Percentiles rank a stretch among this genome's conserved stretches.
These are phyloP conservation scores for Coemansia sp. DNA, from an alignment of 192 early-diverging fungal genomes.

Conservation along the genomic window DNA sequence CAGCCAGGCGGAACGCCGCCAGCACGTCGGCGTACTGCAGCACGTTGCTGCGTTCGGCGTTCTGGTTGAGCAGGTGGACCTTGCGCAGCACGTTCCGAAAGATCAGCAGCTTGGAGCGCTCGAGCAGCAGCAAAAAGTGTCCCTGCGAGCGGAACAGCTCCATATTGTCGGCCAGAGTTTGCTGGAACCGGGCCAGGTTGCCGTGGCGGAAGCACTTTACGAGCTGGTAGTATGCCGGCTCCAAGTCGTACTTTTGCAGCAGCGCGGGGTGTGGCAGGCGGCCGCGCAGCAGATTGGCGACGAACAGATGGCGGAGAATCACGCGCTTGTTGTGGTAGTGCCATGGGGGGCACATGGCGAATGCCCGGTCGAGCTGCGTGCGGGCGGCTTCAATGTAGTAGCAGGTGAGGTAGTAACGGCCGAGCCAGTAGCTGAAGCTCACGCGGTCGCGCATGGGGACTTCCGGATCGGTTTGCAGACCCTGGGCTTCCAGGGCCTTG, in stretches of 20 bases:
- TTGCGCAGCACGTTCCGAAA: conserved; percentile 30
- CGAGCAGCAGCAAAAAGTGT: conserved; percentile 36
- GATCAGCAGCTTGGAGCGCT: conserved; percentile 42
- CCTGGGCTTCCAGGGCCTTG: conserved; percentile 37
- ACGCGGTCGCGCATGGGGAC: conserved; percentile 28
- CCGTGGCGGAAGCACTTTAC: conserved; percentile 25
- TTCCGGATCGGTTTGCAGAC: background rate
- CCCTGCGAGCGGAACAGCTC: conserved; percentile 47
- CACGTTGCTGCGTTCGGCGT: conserved; percentile 1
- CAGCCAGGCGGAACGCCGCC: conserved; percentile 20
- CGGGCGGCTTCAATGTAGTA: conserved; percentile 41
- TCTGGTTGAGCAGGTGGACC: background rate
- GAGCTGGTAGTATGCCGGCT: conserved; percentile 30
- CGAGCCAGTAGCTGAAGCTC: conserved; percentile 44
- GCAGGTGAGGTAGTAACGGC: conserved; percentile 42
- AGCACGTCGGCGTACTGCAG: conserved; percentile 36
- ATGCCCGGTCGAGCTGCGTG: conserved; percentile 34
- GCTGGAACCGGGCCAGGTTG: conserved; percentile 36
- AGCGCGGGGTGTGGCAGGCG: conserved; percentile 13
- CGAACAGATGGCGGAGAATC: conserved; percentile 39
- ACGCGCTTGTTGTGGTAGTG: conserved; percentile 46
- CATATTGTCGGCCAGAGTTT: conserved; percentile 22
- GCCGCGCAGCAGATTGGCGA: conserved; percentile 44
- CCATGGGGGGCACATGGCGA: conserved; percentile 23
- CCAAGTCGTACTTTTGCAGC: conserved; percentile 39